Evolutionary conservation across 2,329 filamentous ascomycete species (phyloP), one percentile per base, ranked within the genome.

Genomic region (Colletotrichum sublineola): DNA sequence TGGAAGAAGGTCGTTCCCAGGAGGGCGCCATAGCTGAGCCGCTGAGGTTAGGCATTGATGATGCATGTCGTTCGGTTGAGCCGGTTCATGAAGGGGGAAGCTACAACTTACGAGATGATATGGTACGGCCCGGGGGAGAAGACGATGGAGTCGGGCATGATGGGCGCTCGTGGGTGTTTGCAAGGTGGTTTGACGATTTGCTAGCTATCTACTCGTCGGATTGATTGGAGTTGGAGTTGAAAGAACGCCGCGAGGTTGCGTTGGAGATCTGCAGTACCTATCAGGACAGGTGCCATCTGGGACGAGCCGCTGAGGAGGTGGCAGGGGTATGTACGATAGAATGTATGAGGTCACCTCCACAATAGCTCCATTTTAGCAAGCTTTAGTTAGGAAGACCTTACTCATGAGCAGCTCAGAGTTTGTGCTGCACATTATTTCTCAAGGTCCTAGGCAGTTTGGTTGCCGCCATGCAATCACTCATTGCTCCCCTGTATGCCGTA

Each of bases 1-100:
- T 98, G 94, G 83, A 95, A 98, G 81, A 97, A 88, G 50, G 94
- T 93, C 38, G 92, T 92, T 75, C 96, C 96, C 18, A 98, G 86
- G 62, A 98, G 89, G 29, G 94, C 95, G 75, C 94, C 95, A 83
- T 97, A 97, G 80, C 94, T 96, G 40, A 38, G 18, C 38, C 1
- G 36, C 76, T 58, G 20, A 63, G 58, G 68, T 75, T 71, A 75
- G 64, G 12, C 38, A 52, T 64, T 24, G 42, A 52, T 42, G 48
- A 63, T 31, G 31, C 38, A 63, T 48, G 62, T n/a, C 36, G 52
- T 31, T 44, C 29, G 40, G 31, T 20, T 66, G 70, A 73, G 67
- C 36, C 63, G 58, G n/a, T 61, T 36, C n/a, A n/a, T 33, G 24
- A n/a, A 7, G 15, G 38, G 11, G 12, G 29, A 14, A 58, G n/a